Evolutionary conservation across 768 basidiomycete species (phyloP).

Genomic region (Tricholoma matsutake): DNA sequence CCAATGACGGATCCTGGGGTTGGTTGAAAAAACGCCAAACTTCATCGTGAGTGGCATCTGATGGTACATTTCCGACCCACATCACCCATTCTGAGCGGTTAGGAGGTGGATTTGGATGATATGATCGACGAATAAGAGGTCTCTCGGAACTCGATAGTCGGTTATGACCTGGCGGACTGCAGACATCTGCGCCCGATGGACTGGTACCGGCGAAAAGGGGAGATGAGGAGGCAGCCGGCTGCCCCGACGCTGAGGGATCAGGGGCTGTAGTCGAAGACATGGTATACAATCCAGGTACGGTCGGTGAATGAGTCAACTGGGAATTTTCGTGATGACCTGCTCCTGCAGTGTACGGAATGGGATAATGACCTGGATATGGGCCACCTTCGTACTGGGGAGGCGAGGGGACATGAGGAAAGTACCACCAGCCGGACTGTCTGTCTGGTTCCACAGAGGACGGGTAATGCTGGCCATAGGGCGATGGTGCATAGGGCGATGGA

Average conservation of each 20-base stretch:
- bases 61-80: slow-evolving; percentile 94
- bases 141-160: slow-evolving; percentile 20
- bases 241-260: slow-evolving; percentile 3
- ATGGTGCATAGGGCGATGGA: slow-evolving; percentile 34
- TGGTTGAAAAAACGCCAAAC: slow-evolving; percentile 80
- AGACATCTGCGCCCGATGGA: slow-evolving; percentile 1
- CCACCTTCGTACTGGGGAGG: slow-evolving; percentile 26
- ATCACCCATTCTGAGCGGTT: slow-evolving; percentile 90
- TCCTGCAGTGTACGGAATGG: slow-evolving; percentile 23
- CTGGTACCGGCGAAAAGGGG: slow-evolving; percentile 10
- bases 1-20: slow-evolving; percentile 9
- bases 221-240: background rate
- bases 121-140: slow-evolving; percentile 45
- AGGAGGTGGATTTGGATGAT: slow-evolving; percentile 69
- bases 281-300: slow-evolving; percentile 15
- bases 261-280: slow-evolving; percentile 4
- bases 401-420: slow-evolving; percentile 32
- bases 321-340: slow-evolving; percentile 23
- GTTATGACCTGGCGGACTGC: background rate
- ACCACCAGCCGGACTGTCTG: slow-evolving; percentile 53
- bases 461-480: slow-evolving; percentile 37
- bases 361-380: slow-evolving; percentile 32
- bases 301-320: slow-evolving; percentile 18
- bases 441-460: slow-evolving; percentile 31
- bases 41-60: slow-evolving; percentile 80